Evolutionary conservation across 108 stramenopile genomes (phyloP).

Genomic region (Skeletonema potamos): DNA sequence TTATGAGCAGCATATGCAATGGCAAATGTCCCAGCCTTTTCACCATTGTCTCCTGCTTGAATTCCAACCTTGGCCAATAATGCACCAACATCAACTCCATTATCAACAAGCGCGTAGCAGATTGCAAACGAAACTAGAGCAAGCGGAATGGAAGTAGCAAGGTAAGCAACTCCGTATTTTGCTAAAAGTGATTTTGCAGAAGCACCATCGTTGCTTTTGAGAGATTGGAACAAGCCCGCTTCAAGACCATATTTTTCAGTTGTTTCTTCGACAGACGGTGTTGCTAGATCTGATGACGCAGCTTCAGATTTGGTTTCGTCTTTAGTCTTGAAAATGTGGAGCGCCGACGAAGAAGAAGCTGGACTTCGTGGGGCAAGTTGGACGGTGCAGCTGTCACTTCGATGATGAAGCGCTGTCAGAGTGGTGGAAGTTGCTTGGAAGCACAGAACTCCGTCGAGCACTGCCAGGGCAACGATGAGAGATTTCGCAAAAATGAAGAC

Average conservation of each 20-base stretch:
- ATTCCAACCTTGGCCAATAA: conserved; percentile 88
- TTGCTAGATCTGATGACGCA: background rate
- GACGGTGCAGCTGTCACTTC: background rate
- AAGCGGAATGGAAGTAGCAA: conserved; percentile 92
- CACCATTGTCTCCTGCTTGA: conserved; percentile 55
- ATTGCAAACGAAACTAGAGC: conserved; percentile 87
- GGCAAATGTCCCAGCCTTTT: conserved; percentile 90
- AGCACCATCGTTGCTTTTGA: conserved; percentile 58
- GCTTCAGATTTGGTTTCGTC: conserved; percentile 17
- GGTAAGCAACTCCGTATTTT: conserved; percentile 91
- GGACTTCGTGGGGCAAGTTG: background rate
- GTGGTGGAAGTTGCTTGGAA: conserved; percentile 9
- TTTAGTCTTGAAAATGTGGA: conserved; percentile 26
- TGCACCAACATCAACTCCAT: conserved; percentile 84
- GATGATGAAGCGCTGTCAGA: background rate
- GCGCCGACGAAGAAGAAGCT: conserved; percentile 1
- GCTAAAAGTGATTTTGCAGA: conserved; percentile 87
- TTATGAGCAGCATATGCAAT: conserved; percentile 97
- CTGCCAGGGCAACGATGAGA: conserved; percentile 18
- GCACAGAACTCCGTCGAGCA: conserved; percentile 12
- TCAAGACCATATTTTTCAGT: conserved; percentile 92
- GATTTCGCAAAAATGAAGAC: conserved; percentile 16
- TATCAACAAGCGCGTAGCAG: conserved; percentile 87
- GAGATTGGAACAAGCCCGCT: conserved; percentile 75
- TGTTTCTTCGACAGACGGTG: conserved; percentile 56